Evolutionary conservation across 306 rosid species (phyloP).

Genomic region (Ormosia semicastrata): DNA sequence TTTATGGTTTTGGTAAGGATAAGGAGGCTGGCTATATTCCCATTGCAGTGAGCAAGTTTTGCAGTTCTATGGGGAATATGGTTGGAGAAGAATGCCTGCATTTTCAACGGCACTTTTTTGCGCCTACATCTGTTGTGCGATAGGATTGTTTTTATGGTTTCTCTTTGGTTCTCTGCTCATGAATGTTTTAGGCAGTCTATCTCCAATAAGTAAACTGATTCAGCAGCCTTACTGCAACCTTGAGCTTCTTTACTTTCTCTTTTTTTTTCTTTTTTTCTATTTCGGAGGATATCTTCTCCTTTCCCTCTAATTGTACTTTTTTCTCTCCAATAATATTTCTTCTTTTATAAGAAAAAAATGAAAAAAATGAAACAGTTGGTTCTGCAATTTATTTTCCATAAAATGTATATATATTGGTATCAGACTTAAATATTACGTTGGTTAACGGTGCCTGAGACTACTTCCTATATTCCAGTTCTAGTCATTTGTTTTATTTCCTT

Average conservation of each 20-base stretch:
- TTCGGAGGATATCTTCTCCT: neutral
- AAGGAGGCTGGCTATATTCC: neutral
- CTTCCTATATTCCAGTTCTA: neutral
- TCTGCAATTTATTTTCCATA: neutral
- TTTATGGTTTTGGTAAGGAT: neutral
- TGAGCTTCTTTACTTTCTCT: neutral
- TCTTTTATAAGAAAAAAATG: neutral
- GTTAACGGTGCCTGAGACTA: slow-evolving; percentile 2
- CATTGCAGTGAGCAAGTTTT: neutral
- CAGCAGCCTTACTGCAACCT: neutral
- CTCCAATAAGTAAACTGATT: neutral
- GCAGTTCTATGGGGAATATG: neutral
- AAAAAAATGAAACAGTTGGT: slow-evolving; percentile 1
- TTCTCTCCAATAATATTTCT: neutral
- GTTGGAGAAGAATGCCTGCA: neutral
- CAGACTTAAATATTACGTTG: neutral
- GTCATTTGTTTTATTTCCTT: neutral
- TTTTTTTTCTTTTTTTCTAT: neutral
- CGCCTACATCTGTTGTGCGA: neutral
- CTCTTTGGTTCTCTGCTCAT: neutral
- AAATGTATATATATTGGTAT: neutral
- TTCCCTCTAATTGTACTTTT: neutral
- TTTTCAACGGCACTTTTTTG: neutral
- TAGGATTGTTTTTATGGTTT: neutral
- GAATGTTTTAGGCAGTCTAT: neutral